These are phyloP conservation scores for Mycena pura DNA, from an alignment of 768 basidiomycete species.

Conservation along the genomic window DNA sequence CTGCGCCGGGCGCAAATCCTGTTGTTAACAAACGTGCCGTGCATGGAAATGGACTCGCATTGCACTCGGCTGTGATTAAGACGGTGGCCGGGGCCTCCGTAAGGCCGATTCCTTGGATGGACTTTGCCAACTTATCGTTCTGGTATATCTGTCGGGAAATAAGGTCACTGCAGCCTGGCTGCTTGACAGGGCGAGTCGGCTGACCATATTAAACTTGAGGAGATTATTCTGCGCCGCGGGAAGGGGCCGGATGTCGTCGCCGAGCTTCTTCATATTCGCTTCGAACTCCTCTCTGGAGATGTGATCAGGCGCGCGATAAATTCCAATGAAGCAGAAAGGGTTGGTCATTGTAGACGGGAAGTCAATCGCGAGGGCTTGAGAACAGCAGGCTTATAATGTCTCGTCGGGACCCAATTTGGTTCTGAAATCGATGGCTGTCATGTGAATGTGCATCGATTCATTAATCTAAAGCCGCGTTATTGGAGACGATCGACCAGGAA, in stretches of 20 bases:
- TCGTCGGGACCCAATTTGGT: no score
- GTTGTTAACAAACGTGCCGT: no score
- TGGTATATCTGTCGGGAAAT: slow-evolving; percentile 2
- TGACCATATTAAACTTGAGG: background rate
- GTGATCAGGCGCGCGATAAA: slow-evolving; percentile 2
- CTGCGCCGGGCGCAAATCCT: no score
- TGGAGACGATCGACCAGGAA: no score
- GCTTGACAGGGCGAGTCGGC: no score
- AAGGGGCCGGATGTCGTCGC: background rate
- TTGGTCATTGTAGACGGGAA: no score
- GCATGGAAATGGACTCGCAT: no score
- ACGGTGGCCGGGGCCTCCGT: slow-evolving; percentile 3
- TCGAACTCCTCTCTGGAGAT: slow-evolving; percentile 1
- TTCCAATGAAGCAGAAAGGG: slow-evolving; percentile 7
- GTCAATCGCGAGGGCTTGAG: no score
- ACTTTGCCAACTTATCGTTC: background rate
- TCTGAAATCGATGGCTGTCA: no score
- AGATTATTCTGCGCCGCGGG: slow-evolving; percentile 2
- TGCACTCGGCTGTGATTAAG: background rate
- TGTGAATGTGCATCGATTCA: no score
- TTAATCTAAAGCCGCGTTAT: no score
- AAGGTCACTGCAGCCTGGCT: background rate
- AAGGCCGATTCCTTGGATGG: background rate
- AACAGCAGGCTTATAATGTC: no score
- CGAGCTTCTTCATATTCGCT: background rate